phyloP scores from a whole-genome alignment of 2,329 filamentous ascomycete species.

The Aspergillus hortae region DNA sequence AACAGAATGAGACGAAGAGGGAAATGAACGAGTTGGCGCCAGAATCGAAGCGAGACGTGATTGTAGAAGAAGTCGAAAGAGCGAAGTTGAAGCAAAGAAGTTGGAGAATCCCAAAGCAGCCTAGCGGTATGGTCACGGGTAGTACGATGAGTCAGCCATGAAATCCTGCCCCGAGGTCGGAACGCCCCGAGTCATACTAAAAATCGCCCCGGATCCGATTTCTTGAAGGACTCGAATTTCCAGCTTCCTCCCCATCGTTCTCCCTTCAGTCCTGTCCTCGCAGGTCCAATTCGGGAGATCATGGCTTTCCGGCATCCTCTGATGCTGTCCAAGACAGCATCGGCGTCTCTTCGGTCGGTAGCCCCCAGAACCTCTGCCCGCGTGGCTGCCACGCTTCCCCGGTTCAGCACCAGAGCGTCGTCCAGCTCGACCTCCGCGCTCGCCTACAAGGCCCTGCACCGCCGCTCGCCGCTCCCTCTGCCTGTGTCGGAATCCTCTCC shows the following conservation, averaged over 20 bases:
- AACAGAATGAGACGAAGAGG: neutral
- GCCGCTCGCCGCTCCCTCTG: conserved; percentile 80
- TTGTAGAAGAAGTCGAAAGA: too few species aligned
- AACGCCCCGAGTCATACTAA: conserved; percentile 18
- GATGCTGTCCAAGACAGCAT: conserved; percentile 30
- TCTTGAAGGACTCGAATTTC: conserved; percentile 2
- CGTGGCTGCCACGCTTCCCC: conserved; percentile 24
- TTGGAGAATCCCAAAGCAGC: conserved; percentile 2
- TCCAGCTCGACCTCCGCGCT: conserved; percentile 81
- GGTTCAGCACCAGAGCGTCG: conserved; percentile 32
- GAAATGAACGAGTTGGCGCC: neutral
- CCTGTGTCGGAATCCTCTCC: conserved; percentile 71
- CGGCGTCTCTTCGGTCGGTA: conserved; percentile 26
- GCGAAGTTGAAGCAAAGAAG: too few species aligned
- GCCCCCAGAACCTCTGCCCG: conserved; percentile 24
- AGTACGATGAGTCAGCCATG: conserved; percentile 28
- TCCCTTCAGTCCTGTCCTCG: conserved; percentile 9
- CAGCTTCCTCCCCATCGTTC: neutral
- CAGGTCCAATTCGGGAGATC: conserved; percentile 15
- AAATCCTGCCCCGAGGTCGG: conserved; percentile 31
- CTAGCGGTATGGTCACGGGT: conserved; percentile 13
- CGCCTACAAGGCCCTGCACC: conserved; percentile 94
- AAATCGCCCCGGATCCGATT: conserved; percentile 16
- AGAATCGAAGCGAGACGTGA: neutral
- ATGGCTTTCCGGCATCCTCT: conserved; percentile 40